A percentile compares a stretch with the other conserved stretches of the same genome.
Evolutionary conservation across 441 rosid genomes (phyloP).

Genomic region (Eutrema salsugineum): DNA sequence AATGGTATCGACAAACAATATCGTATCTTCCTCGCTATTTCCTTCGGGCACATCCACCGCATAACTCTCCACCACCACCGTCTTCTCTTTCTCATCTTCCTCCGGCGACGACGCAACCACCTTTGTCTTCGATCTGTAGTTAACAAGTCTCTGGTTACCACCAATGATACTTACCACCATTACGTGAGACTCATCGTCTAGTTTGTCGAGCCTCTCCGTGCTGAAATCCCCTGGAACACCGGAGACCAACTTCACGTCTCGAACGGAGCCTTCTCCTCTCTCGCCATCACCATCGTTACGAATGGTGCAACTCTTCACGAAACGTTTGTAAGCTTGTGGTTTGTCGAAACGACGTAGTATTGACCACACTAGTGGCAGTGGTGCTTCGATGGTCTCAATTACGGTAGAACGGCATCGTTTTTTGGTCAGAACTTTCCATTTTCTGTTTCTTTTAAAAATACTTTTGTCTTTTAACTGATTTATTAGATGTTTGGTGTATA

Average conservation of each 20-base stretch:
- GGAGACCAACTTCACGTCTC: constrained; percentile 40
- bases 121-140: constrained; percentile 40
- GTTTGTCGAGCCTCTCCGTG: constrained; percentile 48
- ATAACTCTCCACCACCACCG: constrained; percentile 55
- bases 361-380: constrained; percentile 53
- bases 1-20: constrained; percentile 43
- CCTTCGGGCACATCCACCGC: constrained; percentile 57
- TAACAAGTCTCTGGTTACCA: constrained; percentile 53
- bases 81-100: constrained; percentile 15
- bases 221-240: constrained; percentile 45
- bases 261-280: constrained; percentile 34
- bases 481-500: not conserved
- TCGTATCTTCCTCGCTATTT: constrained; percentile 49
- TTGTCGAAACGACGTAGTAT: constrained; percentile 42
- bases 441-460: not conserved
- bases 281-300: constrained; percentile 21
- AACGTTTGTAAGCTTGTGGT: constrained; percentile 53
- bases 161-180: constrained; percentile 49
- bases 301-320: constrained; percentile 46
- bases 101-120: constrained; percentile 5
- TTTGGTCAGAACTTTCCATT: constrained; percentile 21
- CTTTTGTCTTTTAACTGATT: not conserved
- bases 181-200: constrained; percentile 44
- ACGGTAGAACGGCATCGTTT: constrained; percentile 43
- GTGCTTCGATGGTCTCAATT: constrained; percentile 45